phyloP scores from a whole-genome alignment of 1,284 basidiomycete species.

The Microbotryum scabiosae region DNA sequence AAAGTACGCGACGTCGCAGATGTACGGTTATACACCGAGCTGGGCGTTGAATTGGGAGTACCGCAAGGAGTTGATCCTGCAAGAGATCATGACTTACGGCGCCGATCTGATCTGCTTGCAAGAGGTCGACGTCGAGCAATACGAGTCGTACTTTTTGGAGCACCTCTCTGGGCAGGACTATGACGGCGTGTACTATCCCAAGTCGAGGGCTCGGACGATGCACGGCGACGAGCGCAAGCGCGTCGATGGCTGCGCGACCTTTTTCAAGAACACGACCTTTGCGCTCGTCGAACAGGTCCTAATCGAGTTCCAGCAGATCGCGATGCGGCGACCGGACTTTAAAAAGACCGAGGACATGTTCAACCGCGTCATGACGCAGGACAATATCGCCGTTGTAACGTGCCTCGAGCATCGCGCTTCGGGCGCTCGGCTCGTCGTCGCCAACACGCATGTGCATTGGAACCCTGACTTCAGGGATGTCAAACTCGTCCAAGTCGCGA shows the following conservation, averaged over 20 bases:
- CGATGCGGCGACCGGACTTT: constrained; percentile 88
- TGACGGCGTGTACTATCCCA: constrained; percentile 88
- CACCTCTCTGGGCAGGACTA: constrained; percentile 71
- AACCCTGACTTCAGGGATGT: constrained; percentile 89
- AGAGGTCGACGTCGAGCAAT: constrained; percentile 89
- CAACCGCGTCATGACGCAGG: constrained; percentile 92
- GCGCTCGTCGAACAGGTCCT: constrained; percentile 87
- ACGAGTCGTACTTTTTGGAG: constrained; percentile 84
- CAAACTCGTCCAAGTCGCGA: constrained; percentile 89
- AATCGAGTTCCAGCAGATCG: constrained; percentile 88
- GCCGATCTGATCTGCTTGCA: constrained; percentile 85
- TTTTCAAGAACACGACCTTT: constrained; percentile 86
- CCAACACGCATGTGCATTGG: constrained; percentile 91
- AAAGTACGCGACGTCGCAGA: constrained; percentile 73
- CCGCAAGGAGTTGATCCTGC: constrained; percentile 80
- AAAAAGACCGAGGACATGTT: constrained; percentile 99
- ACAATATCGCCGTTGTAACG: constrained; percentile 84
- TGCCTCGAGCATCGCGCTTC: constrained; percentile 79
- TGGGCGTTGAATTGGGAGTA: constrained; percentile 97
- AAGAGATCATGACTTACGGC: constrained; percentile 73
- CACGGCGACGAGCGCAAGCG: constrained; percentile 70
- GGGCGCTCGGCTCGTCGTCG: constrained; percentile 77
- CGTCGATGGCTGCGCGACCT: constrained; percentile 96
- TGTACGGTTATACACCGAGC: constrained; percentile 94
- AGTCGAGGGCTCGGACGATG: constrained; percentile 91